Conservation (phyloP, 495 filamentous ascomycete species). For the Neurospora intermedia region DNA sequence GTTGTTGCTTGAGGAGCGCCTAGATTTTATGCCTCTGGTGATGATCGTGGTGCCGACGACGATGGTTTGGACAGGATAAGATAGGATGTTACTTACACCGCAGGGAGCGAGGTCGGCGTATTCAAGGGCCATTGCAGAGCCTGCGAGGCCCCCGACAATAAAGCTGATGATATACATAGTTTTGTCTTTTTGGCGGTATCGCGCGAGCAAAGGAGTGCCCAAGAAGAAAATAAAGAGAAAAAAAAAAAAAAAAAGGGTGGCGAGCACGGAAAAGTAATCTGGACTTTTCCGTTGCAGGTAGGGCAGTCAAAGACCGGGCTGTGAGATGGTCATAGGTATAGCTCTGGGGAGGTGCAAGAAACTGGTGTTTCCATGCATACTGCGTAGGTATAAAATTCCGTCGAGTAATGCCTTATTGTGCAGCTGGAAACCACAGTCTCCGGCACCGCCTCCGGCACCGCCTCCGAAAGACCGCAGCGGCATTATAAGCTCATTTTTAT, state of each 20-base stretch:
- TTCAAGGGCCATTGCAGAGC: not conserved
- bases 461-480: not conserved
- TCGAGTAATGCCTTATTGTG: not conserved
- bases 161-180: not conserved
- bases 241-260: not conserved
- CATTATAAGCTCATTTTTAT: not conserved
- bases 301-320: not conserved
- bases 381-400: not conserved
- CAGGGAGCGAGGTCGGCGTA: slow-evolving; percentile 1
- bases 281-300: not conserved
- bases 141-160: not conserved
- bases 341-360: not conserved
- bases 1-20: not conserved
- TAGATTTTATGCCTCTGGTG: not conserved
- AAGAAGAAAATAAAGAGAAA: not conserved
- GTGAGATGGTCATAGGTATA: not conserved
- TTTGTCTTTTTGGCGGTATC: not conserved
- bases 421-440: not conserved
- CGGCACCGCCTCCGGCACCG: not conserved
- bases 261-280: not conserved
- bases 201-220: not conserved
- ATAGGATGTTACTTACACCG: slow-evolving; percentile 1
- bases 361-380: not conserved
- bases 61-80: not conserved
- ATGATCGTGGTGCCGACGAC: not conserved